Conservation (phyloP, 2,329 filamentous ascomycete genomes). For the Fusarium haematococcum region DNA sequence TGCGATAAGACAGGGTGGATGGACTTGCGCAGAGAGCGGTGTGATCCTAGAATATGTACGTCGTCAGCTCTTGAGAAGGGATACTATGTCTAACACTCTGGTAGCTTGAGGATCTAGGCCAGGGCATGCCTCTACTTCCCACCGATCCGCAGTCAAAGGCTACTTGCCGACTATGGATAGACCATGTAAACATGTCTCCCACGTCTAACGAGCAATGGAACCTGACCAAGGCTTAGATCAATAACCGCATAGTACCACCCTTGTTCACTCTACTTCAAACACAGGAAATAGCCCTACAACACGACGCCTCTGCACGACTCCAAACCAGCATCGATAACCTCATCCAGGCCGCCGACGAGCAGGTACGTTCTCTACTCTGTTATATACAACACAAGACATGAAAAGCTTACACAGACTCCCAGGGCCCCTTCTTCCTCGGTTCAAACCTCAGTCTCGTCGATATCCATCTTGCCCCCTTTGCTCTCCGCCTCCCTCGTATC, state of each 20-base stretch:
- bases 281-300: conserved; percentile 69
- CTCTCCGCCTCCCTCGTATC: conserved; percentile 75
- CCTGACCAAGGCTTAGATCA: conserved; percentile 64
- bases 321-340: conserved; percentile 70
- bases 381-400: neutral
- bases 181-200: conserved; percentile 67
- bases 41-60: conserved; percentile 87
- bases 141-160: conserved; percentile 74
- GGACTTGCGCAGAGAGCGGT: conserved; percentile 84
- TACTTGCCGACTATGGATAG: conserved; percentile 81
- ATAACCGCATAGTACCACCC: conserved; percentile 78
- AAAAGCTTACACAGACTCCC: neutral
- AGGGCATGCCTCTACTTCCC: conserved; percentile 72
- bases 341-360: conserved; percentile 61
- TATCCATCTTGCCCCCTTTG: conserved; percentile 80
- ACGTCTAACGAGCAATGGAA: neutral
- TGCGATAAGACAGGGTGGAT: conserved; percentile 80
- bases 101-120: conserved; percentile 78
- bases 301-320: conserved; percentile 70
- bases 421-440: conserved; percentile 77
- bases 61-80: neutral
- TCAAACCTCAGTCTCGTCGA: conserved; percentile 72
- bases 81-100: neutral
- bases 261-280: conserved; percentile 82
- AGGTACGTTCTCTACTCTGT: conserved; percentile 43